These are phyloP conservation scores for Xylaria flabelliformis DNA, from an alignment of 495 filamentous ascomycete species.

Conservation along the genomic window DNA sequence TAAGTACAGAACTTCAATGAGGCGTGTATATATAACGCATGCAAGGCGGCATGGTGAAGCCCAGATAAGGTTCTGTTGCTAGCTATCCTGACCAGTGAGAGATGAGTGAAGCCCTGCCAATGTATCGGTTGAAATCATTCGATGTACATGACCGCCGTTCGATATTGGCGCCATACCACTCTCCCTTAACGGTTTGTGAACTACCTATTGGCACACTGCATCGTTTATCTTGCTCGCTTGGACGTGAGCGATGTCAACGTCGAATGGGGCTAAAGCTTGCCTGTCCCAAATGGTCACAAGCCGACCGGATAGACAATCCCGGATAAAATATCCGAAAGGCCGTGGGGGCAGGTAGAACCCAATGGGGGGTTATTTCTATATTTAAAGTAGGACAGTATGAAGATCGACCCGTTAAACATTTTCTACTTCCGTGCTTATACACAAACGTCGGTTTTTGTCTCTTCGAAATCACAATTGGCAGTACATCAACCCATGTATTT, in stretches of 20 bases:
- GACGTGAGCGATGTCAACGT: background rate
- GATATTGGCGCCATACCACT: background rate
- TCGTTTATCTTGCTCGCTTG: background rate
- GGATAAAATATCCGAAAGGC: background rate
- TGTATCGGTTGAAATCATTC: background rate
- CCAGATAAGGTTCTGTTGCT: background rate
- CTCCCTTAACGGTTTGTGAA: background rate
- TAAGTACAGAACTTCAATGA: background rate
- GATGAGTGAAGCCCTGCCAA: background rate
- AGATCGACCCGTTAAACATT: background rate
- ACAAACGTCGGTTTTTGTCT: background rate
- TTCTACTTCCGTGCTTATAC: background rate
- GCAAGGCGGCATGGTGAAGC: background rate
- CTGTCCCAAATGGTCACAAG: background rate
- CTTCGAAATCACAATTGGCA: background rate
- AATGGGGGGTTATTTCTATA: too few relatives aligned
- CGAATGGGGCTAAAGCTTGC: background rate
- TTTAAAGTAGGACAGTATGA: background rate
- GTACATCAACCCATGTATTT: background rate
- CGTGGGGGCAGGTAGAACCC: background rate
- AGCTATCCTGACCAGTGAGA: background rate
- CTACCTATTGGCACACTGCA: background rate
- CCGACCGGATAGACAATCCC: background rate
- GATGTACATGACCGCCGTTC: background rate
- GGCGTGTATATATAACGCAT: background rate